phyloP scores from a whole-genome alignment of 192 early-diverging fungal genomes.

The Glomus cerebriforme region DNA sequence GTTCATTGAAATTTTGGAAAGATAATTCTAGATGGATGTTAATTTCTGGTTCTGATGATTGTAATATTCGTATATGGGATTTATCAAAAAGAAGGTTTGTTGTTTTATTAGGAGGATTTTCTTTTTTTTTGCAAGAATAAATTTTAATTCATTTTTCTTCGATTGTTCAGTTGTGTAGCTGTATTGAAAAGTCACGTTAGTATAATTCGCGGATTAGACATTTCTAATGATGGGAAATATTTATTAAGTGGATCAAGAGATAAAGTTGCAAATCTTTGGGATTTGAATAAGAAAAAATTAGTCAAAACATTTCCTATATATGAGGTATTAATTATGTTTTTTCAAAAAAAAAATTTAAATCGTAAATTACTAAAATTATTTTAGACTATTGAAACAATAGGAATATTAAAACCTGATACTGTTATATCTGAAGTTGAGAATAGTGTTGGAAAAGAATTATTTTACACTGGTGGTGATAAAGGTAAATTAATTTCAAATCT shows the following conservation, averaged over 20 bases:
- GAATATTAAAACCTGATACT: conserved; percentile 57
- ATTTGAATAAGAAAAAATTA: conserved; percentile 63
- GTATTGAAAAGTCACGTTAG: conserved; percentile 86
- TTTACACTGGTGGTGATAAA: conserved; percentile 87
- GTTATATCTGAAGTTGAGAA: conserved; percentile 38
- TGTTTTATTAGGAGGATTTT: conserved; percentile 9
- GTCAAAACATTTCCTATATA: conserved; percentile 84
- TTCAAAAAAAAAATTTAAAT: not conserved
- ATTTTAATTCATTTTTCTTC: not conserved
- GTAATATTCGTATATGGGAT: conserved; percentile 90
- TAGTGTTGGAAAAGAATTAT: conserved; percentile 51
- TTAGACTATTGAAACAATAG: conserved; percentile 77
- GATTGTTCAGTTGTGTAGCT: conserved; percentile 56
- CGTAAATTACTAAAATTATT: not conserved
- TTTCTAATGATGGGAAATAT: conserved; percentile 66
- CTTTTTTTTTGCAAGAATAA: not conserved
- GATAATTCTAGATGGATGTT: conserved; percentile 61
- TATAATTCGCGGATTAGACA: conserved; percentile 87
- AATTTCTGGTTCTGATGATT: conserved; percentile 90
- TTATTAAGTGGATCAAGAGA: conserved; percentile 89
- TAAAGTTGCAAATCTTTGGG: conserved; percentile 90
- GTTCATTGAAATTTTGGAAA: conserved; percentile 81
- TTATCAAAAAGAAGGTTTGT: conserved; percentile 67
- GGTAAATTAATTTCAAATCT: conserved; percentile 44
- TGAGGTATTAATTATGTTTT: conserved; percentile 49